Base-by-base conservation (phyloP, 805 yeast species). In the Candida silvatica region DNA sequence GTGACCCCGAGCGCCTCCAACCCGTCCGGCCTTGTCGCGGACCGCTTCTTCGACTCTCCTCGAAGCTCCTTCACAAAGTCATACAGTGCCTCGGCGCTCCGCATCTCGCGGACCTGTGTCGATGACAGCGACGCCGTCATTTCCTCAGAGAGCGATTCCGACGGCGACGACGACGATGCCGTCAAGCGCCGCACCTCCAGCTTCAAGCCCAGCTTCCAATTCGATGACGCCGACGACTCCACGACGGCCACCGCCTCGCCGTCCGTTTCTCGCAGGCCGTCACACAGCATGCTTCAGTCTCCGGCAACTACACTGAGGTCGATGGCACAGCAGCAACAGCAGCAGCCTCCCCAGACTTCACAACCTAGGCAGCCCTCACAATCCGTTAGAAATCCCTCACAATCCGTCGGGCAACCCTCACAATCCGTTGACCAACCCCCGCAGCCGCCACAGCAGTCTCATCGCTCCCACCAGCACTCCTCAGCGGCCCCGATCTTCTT, bases 41-140 rank as follows among this genome's bases (percentile, higher is more conserved):
- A 29, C n/a, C n/a, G 25, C 12, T 38, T 35, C 35, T 47, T 47
- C 32, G 51, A 47, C 30, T 45, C 51, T 0, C 51, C 51, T 17
- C 38, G 45, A 34, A 35, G 35, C 26, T 35, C 39, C 17, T 36
- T 45, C 27, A 43, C 46, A 9, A 42, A 41, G 16, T 30, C 48
- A 2, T 42, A 44, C 27, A 40, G 49, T 2, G 38, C 49, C 4
- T 43, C 48, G 4, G 41, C 39, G 16, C 30, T 47, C 20, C 38
- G 51, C 14, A 44, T 45, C 12, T 44, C 46, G 8, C 29, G 51
- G n/a, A 45, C 46, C 11, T 27, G 25, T 27, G n/a, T 25, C 34
- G 34, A 36, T 9, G 34, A 34, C 3, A 22, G 29, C 9, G 36
- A 32, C 18, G 39, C 48, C 3, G 12, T 37, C 4, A 20, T 26